Percentiles rank a stretch among this genome's conserved stretches.
phyloP scores from a whole-genome alignment of 2,329 filamentous ascomycete genomes.

The Verticillium klebahnii region DNA sequence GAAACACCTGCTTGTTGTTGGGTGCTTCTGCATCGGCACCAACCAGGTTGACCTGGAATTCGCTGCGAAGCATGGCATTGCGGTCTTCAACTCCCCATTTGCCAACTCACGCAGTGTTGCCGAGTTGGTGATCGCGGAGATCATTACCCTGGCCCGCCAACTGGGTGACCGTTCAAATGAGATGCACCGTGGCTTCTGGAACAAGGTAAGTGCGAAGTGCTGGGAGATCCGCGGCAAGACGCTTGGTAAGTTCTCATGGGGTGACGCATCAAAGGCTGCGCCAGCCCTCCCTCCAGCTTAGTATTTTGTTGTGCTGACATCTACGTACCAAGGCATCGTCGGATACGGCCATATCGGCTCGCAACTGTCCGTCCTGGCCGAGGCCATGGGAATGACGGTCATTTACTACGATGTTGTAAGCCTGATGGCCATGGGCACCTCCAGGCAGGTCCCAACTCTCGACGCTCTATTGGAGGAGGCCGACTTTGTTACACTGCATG shows the following conservation, averaged over 20 bases:
- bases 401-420: slow-evolving; percentile 96
- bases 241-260: slow-evolving; percentile 53
- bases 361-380: slow-evolving; percentile 89
- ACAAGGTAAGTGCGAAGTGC: slow-evolving; percentile 94
- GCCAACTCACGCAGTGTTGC: slow-evolving; percentile 96
- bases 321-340: slow-evolving; percentile 61
- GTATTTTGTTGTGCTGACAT: neutral
- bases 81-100: slow-evolving; percentile 98
- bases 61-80: slow-evolving; percentile 80
- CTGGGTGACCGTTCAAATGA: slow-evolving; percentile 89
- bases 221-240: slow-evolving; percentile 99
- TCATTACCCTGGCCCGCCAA: slow-evolving; percentile 88
- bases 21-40: slow-evolving; percentile 98
- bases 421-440: slow-evolving; percentile 88
- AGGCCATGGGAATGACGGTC: slow-evolving; percentile 96
- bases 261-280: neutral
- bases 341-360: slow-evolving; percentile 97
- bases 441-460: slow-evolving; percentile 75
- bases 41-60: slow-evolving; percentile 89
- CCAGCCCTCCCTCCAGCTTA: neutral
- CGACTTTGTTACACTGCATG: slow-evolving; percentile 93
- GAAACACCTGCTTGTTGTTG: slow-evolving; percentile 90
- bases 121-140: slow-evolving; percentile 90
- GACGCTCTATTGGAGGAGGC: slow-evolving; percentile 71
- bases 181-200: slow-evolving; percentile 93